Base-by-base conservation (phyloP, 495 filamentous ascomycete genomes). In the Poronia punctata region DNA sequence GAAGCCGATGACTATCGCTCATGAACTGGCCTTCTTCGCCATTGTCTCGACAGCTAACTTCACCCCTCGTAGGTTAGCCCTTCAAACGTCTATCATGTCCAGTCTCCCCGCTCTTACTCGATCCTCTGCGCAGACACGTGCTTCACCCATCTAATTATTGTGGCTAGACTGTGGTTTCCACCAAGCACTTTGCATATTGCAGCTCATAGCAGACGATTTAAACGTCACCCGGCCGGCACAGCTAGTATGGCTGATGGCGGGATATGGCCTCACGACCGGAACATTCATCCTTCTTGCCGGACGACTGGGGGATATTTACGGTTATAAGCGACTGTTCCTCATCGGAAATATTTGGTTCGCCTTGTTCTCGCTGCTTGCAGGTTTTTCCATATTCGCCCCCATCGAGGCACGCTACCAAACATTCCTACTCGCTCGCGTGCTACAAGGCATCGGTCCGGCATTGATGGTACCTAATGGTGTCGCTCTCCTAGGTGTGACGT, bases 201-300 rank as follows among this genome's bases (percentile, higher is more conserved):
- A 48, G 18, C 47, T 68, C 31, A 76, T 79, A 46, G 67, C 67
- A 12, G 49, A 57, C 7, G 60, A 53, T 32, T 69, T 78, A 28
- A 57, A 53, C 22, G 62, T 51, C 22, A 59, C 50, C 0, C 59
- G 53, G 27, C 43, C 66, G 1, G 71, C 62, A 0, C 53, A 67
- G 15, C 55, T 73, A 17, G 67, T 65, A 19, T 79, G 76, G 74
- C 65, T 66, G 38, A 60, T 67, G 31, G 71, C 72, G 3, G 71
- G 67, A 1, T 79, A 76, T 53, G 65, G 67, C n/a, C 50, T 81
- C 11, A 84, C 80, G 0, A 72, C 76, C 5, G 81, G 82, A n/a
- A 82, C 79, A 0, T 84, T 85, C 47, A 81, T 86, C 33, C 65
- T 86, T 8, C 68, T 78, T 5, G 70, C 76, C 3, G 83, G 82